Base-by-base conservation (phyloP, 306 rosid species). In the Acacia confusa region DNA sequence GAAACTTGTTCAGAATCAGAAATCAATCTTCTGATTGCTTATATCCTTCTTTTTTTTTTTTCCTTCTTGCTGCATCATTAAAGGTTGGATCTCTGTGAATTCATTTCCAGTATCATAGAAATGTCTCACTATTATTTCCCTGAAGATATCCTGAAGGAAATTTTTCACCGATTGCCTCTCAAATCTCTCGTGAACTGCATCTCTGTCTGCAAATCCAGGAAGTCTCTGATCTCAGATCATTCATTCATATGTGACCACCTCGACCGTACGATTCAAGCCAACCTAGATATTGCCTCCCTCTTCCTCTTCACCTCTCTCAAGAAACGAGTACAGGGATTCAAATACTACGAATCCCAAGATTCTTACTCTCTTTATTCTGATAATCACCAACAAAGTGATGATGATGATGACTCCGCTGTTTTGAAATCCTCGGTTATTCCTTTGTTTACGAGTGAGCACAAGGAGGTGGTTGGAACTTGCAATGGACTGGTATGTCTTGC, bases 401-500 rank as follows among this genome's bases (percentile, higher is more conserved):
- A 6, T 5, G 25, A 1, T 9, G 36, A 27, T 9, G 2, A 27
- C 16, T 15, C 48, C 12, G 3, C 57, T 2, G 22, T 27, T 27
- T 14, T 58, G 14, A 45, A 22, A 30, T 43, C 30, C 32, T 40
- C 72, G 4, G 1, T 63, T 6, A 22, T 24, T 63, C 60, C 20
- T 17, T 3, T 9, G 24, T 38, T 63, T 4, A 12, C n/a, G 1
- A 1, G 16, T n/a, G 16, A 30, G 2, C n/a, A 15, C 45, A 44
- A 36, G 10, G 13, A 28, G 2, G 28, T 63, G 15, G 80, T 76
- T 12, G 71, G 60, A 52, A 61, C 61, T 44, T 76, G 80, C 57
- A 63, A 76, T 28, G 80, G 80, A 6, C 25, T 76, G 44, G 58
- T 63, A 17, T 76, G 71, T 44, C 53, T 76, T 12, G 72, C 60